These are phyloP conservation scores for Rhodotorula taiwanensis DNA, from an alignment of 768 basidiomycete genomes.

Conservation along the genomic window DNA sequence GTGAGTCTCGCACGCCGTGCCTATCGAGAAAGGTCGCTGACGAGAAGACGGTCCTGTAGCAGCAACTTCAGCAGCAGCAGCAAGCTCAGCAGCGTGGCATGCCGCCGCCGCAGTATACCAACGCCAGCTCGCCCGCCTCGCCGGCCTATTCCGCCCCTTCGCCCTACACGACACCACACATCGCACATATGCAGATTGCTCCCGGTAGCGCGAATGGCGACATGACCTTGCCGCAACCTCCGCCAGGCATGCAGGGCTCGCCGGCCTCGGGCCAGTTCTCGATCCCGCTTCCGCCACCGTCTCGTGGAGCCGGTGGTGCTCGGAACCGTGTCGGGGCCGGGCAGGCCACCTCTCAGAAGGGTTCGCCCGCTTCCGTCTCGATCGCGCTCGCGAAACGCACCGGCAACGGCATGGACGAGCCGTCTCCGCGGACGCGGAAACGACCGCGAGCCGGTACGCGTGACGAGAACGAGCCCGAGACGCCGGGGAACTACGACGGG, in stretches of 20 bases:
- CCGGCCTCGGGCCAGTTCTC: constrained; percentile 1
- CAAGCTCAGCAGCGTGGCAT: neutral
- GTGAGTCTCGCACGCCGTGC: too few relatives aligned
- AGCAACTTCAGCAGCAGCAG: neutral
- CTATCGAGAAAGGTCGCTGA: too few relatives aligned
- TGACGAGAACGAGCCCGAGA: constrained; percentile 18
- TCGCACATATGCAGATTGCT: constrained; percentile 23
- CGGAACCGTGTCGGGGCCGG: neutral
- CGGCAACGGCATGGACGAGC: constrained; percentile 18
- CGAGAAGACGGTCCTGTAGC: neutral
- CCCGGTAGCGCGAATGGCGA: neutral
- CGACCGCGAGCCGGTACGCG: constrained; percentile 14
- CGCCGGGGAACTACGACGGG: neutral
- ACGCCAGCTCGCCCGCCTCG: constrained; percentile 30
- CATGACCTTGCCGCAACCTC: neutral
- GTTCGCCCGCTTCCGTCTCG: constrained; percentile 11
- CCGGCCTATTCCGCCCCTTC: constrained; percentile 26
- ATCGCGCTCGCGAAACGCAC: constrained; percentile 13
- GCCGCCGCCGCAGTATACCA: neutral
- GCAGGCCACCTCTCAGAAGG: neutral
- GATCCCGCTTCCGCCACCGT: constrained; percentile 9
- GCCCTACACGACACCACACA: constrained; percentile 20
- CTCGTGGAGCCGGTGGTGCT: constrained; percentile 8
- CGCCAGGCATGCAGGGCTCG: constrained; percentile 12
- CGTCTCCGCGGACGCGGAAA: constrained; percentile 26